Base-by-base conservation (phyloP, 2,329 filamentous ascomycete species). In the Cladosporium sp. region DNA sequence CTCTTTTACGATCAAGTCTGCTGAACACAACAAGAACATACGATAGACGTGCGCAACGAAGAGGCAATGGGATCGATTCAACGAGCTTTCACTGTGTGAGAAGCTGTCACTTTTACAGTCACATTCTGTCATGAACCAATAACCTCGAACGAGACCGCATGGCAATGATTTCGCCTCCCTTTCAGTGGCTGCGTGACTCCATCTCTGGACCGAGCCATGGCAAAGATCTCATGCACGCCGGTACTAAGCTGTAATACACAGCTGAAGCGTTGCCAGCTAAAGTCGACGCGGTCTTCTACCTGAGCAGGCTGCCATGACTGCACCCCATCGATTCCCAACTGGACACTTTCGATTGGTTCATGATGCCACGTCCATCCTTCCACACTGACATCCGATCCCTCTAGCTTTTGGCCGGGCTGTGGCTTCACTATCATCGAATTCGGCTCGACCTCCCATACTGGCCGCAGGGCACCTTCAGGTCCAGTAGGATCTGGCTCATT, bases 391-490 rank as follows among this genome's bases (percentile, higher is more conserved):
- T 57, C 12, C 1, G 32, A 12, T 1, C 44, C 58, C 3, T 15
- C 32, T 0, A 64, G 4, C 12, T 57, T 20, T 6, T 59, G 56
- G 2, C 59, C 62, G 5, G 64, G 61, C 13, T 17, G 36, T 15
- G 68, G 68, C 1, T 17, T 54, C 2, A 63, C 59, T 34, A 71
- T 66, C 57, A 71, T 67, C 7, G 67, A 70, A 42, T 68, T 71
- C 2, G 63, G 54, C 28, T 69, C 64, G 1, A 68, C 58, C 9
- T 62, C 42, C 67, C 66, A 71, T 2, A 71, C 64, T 3, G 68
- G 68, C 37, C 59, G 60, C 52, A 55, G 28, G 5, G 40, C 36
- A 9, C 61, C 59, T 15, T 50, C 39, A 17, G 64, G 59, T 1
- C 57, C 47, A 39, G 19, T 57, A 5, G 60, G 56, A 15, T 63